These are phyloP conservation scores for Quercus robur DNA, from an alignment of 306 rosid species.

Conservation along the genomic window DNA sequence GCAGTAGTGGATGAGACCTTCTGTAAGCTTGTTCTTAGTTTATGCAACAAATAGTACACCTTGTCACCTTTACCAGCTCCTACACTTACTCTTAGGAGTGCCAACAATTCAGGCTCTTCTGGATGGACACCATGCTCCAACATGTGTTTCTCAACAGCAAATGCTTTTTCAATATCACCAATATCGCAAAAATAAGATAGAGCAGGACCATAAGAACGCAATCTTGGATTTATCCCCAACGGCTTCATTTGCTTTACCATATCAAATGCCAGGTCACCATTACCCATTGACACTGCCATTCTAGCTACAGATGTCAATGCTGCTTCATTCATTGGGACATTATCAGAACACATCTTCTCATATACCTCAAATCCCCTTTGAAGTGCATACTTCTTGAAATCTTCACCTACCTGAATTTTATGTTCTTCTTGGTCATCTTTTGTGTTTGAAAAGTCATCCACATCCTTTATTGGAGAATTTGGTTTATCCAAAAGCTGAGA, in stretches of 20 bases:
- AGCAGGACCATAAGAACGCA: conserved; percentile 89
- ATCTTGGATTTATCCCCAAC: conserved; percentile 71
- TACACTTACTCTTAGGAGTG: conserved; percentile 64
- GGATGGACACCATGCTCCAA: conserved; percentile 75
- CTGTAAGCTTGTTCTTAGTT: conserved; percentile 63
- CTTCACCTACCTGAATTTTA: conserved; percentile 54
- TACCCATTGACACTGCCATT: conserved; percentile 90
- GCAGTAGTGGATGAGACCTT: conserved; percentile 59
- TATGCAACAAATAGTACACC: conserved; percentile 83
- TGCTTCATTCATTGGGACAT: conserved; percentile 76
- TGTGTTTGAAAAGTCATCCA: conserved; percentile 12
- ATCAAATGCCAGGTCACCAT: conserved; percentile 88
- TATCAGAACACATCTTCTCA: conserved; percentile 56
- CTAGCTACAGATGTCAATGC: conserved; percentile 92
- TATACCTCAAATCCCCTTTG: conserved; percentile 73
- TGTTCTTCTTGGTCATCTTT: conserved; percentile 33
- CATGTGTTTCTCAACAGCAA: conserved; percentile 85
- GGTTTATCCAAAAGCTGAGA: conserved; percentile 20
- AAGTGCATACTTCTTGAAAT: conserved; percentile 65
- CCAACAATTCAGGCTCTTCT: conserved; percentile 86
- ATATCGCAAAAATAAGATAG: conserved; percentile 57
- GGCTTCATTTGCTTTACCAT: conserved; percentile 84
- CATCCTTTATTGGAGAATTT: conserved; percentile 11
- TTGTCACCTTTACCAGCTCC: conserved; percentile 52
- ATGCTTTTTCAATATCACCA: conserved; percentile 74